Conservation (phyloP, 2,329 filamentous ascomycete genomes). For the Penicillium janthinellum region DNA sequence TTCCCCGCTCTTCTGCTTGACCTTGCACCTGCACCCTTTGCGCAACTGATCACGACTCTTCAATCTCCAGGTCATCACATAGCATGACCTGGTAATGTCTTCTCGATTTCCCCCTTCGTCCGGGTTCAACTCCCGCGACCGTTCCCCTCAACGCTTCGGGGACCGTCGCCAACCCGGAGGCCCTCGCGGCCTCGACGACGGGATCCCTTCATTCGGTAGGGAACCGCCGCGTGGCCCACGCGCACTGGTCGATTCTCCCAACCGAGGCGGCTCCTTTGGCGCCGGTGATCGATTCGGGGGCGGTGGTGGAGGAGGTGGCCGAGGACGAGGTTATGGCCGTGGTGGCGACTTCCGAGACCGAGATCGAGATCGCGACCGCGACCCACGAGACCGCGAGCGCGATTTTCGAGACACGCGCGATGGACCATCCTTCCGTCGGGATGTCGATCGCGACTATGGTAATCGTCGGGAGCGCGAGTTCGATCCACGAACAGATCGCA, state of each 20-base stretch:
- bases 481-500: slow-evolving; percentile 46
- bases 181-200: slow-evolving; percentile 57
- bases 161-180: slow-evolving; percentile 66
- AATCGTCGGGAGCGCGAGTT: slow-evolving; percentile 51
- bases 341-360: slow-evolving; percentile 60
- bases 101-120: slow-evolving; percentile 65
- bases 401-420: slow-evolving; percentile 46
- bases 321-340: slow-evolving; percentile 54
- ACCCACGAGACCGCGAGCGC: slow-evolving; percentile 45
- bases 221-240: slow-evolving; percentile 83
- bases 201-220: slow-evolving; percentile 58
- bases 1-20: background rate
- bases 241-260: slow-evolving; percentile 68
- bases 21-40: background rate
- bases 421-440: slow-evolving; percentile 45
- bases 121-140: slow-evolving; percentile 65
- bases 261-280: slow-evolving; percentile 49
- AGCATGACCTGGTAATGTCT: slow-evolving; percentile 51
- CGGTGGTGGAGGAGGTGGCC: slow-evolving; percentile 24
- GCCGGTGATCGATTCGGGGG: slow-evolving; percentile 20
- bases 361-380: slow-evolving; percentile 32
- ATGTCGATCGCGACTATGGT: slow-evolving; percentile 47
- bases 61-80: slow-evolving; percentile 23
- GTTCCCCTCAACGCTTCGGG: slow-evolving; percentile 70
- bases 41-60: background rate